Percentiles rank a stretch among this genome's conserved stretches.
phyloP scores from a whole-genome alignment of 208 protist genomes.

The Acanthamoeba divionensis region DNA sequence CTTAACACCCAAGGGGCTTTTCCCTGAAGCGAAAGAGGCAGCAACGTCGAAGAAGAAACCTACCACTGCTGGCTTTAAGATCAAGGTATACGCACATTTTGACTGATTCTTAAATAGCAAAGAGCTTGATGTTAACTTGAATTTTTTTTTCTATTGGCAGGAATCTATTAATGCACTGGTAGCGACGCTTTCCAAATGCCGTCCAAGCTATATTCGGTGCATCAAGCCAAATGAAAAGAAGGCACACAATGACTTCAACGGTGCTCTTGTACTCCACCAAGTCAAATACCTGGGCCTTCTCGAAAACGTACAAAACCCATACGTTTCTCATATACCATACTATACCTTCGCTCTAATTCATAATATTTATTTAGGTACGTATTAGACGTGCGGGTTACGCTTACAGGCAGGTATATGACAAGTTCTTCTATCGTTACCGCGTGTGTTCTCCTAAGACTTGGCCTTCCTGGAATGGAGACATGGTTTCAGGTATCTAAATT shows the following conservation, averaged over 20 bases:
- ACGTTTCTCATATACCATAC: too few relatives aligned
- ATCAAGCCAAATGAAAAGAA: constrained; percentile 93
- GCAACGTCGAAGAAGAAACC: constrained; percentile 72
- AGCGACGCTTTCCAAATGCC: background rate
- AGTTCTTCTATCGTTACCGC: constrained; percentile 87
- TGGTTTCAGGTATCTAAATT: background rate
- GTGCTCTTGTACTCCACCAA: constrained; percentile 84
- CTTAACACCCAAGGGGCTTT: constrained; percentile 54
- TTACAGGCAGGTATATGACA: constrained; percentile 89
- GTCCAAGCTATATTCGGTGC: constrained; percentile 94
- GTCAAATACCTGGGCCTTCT: constrained; percentile 81
- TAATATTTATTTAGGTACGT: too few relatives aligned
- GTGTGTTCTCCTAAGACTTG: constrained; percentile 60
- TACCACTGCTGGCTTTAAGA: constrained; percentile 91
- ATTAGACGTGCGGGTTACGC: constrained; percentile 66
- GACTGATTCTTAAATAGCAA: too few relatives aligned
- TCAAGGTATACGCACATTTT: constrained; percentile 80
- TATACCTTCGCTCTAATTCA: too few relatives aligned
- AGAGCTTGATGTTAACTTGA: too few relatives aligned
- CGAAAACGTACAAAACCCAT: constrained; percentile 84
- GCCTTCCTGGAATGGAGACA: constrained; percentile 52
- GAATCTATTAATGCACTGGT: background rate
- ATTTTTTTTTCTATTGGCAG: background rate
- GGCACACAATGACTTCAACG: constrained; percentile 81
- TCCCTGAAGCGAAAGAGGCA: constrained; percentile 63